Conservation (phyloP, 805 yeast species). For the Suhomyces sp. region DNA sequence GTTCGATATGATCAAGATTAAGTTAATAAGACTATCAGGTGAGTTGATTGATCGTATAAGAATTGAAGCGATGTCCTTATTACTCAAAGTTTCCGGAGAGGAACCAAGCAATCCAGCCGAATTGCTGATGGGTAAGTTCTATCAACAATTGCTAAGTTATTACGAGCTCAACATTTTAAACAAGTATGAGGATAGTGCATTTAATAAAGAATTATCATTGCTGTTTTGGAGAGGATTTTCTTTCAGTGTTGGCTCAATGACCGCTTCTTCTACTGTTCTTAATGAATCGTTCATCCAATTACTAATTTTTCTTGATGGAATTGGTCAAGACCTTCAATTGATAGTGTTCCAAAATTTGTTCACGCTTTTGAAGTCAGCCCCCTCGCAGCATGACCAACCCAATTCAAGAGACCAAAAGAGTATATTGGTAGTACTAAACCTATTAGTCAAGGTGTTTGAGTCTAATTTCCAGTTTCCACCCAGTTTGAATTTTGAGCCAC, state of each 20-base stretch:
- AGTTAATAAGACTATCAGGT: conserved; percentile 53
- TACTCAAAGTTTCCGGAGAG: conserved; percentile 21
- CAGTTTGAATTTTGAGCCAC: conserved; percentile 24
- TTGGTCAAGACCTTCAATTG: conserved; percentile 13
- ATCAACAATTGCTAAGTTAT: conserved; percentile 3
- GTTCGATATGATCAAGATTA: conserved; percentile 19
- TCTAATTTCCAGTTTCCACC: conserved; percentile 30
- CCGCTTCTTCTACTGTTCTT: conserved; percentile 46
- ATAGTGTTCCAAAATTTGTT: conserved; percentile 14
- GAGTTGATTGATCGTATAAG: conserved; percentile 63
- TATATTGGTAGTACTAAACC: conserved; percentile 21
- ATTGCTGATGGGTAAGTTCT: conserved; percentile 1
- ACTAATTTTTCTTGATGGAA: conserved; percentile 30
- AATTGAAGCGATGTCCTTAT: conserved; percentile 35
- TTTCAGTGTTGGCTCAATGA: conserved; percentile 54
- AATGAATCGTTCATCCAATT: conserved; percentile 38
- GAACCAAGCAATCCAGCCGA: background rate
- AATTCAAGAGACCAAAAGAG: conserved; percentile 19
- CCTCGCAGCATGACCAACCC: background rate
- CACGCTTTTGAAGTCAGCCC: conserved; percentile 16
- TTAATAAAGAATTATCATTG: conserved; percentile 13
- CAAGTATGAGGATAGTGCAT: background rate
- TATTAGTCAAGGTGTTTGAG: conserved; percentile 41
- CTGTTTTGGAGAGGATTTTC: conserved; percentile 57
- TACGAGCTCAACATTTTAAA: conserved; percentile 1